phyloP scores from a whole-genome alignment of 1,284 basidiomycete genomes.

The Ustilago trichophora region DNA sequence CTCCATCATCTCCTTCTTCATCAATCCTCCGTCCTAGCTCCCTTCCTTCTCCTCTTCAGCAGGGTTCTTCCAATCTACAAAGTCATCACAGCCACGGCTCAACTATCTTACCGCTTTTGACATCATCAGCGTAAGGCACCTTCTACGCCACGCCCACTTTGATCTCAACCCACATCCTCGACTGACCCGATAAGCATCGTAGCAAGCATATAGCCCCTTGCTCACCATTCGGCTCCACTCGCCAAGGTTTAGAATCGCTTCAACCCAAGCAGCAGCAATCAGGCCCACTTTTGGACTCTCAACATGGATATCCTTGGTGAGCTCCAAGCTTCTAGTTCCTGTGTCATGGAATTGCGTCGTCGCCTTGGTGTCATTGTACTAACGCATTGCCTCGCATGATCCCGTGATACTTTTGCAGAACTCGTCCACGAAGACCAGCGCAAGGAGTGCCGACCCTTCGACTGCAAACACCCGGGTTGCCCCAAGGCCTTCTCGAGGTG shows the following conservation, averaged over 20 bases:
- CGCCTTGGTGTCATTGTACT: too few species aligned
- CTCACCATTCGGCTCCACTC: neutral
- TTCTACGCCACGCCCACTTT: too few species aligned
- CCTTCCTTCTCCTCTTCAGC: too few species aligned
- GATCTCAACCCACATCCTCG: too few species aligned
- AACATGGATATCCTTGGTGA: conserved; percentile 55
- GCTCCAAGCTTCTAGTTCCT: neutral
- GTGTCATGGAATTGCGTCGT: too few species aligned
- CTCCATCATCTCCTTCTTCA: neutral
- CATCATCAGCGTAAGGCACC: too few species aligned
- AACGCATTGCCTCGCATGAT: too few species aligned
- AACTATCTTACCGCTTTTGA: too few species aligned
- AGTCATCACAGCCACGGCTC: neutral
- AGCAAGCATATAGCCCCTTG: neutral
- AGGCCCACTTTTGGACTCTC: neutral
- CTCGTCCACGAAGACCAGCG: conserved; percentile 58
- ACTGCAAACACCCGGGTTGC: conserved; percentile 48
- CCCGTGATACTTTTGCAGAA: too few species aligned
- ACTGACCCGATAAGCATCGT: too few species aligned
- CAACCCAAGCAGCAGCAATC: neutral
- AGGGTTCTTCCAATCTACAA: too few species aligned
- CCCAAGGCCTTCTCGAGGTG: conserved; percentile 58
- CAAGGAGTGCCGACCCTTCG: conserved; percentile 48
- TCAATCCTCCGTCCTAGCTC: too few species aligned
- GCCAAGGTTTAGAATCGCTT: neutral